Percentiles rank a stretch among this genome's conserved stretches.
Evolutionary conservation across 2,329 filamentous ascomycete genomes (phyloP).

Genomic region (Grosmannia huntii): DNA sequence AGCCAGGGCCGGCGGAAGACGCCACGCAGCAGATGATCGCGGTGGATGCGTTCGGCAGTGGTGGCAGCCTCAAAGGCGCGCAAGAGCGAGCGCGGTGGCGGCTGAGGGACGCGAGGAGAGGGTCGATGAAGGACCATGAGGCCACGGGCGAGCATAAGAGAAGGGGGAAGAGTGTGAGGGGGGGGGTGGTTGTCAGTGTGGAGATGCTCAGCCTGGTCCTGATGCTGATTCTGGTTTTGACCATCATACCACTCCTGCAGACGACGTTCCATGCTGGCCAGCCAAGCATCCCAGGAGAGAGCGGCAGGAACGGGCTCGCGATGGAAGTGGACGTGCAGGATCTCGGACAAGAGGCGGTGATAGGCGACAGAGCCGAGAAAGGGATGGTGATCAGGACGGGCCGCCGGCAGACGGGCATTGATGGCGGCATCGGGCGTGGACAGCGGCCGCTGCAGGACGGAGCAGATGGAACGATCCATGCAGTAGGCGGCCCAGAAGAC

Average conservation of each 20-base stretch:
- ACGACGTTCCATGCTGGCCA: constrained; percentile 7
- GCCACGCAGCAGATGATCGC: constrained; percentile 6
- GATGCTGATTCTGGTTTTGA: background rate
- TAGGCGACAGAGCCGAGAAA: constrained; percentile 7
- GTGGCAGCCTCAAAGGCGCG: constrained; percentile 10
- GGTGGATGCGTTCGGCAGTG: constrained; percentile 9
- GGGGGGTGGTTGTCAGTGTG: background rate
- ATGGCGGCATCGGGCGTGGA: constrained; percentile 9
- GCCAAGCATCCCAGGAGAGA: constrained; percentile 9
- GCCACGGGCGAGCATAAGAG: constrained; percentile 1
- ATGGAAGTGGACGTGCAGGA: constrained; percentile 10
- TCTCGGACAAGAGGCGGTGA: constrained; percentile 8
- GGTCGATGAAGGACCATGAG: constrained; percentile 10
- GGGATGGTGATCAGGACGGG: background rate
- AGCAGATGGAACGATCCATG: constrained; percentile 11
- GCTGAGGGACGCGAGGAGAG: constrained; percentile 8
- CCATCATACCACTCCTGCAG: constrained; percentile 4
- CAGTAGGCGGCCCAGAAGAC: constrained; percentile 11
- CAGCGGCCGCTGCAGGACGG: constrained; percentile 8
- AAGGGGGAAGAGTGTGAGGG: background rate
- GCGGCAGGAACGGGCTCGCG: constrained; percentile 5
- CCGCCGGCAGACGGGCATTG: constrained; percentile 1
- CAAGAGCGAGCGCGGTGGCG: constrained; percentile 5
- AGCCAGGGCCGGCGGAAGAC: constrained; percentile 11
- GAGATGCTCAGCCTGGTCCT: too few relatives aligned